Percentiles rank a stretch among this genome's conserved stretches.
These are phyloP conservation scores for Phaeosphaeria sp. DNA, from an alignment of 2,329 filamentous ascomycete genomes.

Conservation along the genomic window DNA sequence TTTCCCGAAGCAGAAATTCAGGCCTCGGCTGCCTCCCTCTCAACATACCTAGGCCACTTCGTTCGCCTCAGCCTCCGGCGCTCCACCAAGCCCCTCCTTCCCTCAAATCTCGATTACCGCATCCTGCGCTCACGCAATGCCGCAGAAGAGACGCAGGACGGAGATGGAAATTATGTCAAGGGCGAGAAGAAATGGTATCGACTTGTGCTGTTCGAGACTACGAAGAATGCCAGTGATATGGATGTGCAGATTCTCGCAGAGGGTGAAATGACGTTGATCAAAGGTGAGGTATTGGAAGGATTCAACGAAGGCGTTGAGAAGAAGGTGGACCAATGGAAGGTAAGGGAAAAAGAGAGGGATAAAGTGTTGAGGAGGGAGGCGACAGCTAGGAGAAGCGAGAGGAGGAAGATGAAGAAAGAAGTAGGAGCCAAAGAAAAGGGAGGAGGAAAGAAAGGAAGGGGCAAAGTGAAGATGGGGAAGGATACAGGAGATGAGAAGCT, in stretches of 20 bases:
- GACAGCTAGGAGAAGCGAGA: neutral
- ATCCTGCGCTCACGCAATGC: constrained; percentile 1
- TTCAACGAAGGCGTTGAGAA: neutral
- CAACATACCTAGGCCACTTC: neutral
- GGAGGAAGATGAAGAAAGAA: neutral
- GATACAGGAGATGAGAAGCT: neutral
- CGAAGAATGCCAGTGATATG: neutral
- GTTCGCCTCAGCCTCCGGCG: neutral
- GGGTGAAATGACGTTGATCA: neutral
- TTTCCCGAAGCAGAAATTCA: neutral
- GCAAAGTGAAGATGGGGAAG: neutral
- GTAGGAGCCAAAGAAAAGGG: neutral
- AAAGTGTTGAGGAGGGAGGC: neutral
- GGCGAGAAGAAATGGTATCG: constrained; percentile 3
- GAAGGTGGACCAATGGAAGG: neutral
- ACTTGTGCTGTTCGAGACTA: neutral
- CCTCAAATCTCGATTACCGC: neutral
- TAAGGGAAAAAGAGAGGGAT: neutral
- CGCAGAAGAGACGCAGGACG: neutral
- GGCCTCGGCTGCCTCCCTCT: neutral
- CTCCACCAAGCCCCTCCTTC: neutral
- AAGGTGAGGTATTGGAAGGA: neutral
- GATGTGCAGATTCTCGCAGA: neutral
- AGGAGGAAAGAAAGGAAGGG: neutral
- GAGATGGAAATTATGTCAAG: neutral